These are phyloP conservation scores for Paspalum vaginatum DNA, from an alignment of 176 grass and related monocot species.

Conservation along the genomic window DNA sequence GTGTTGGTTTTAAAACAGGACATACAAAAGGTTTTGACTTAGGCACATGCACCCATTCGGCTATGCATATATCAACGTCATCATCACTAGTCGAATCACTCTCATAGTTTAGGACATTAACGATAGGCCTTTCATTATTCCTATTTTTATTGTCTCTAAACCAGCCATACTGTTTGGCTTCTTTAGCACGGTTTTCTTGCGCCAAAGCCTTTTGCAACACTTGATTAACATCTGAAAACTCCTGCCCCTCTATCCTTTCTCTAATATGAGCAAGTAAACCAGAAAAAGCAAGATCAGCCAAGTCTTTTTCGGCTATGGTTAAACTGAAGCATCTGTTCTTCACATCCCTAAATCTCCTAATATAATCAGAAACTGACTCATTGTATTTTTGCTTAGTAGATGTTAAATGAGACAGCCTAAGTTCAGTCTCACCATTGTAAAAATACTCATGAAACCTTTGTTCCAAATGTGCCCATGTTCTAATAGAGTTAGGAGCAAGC, in stretches of 20 bases:
- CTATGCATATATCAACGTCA: neutral
- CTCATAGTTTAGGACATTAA: neutral
- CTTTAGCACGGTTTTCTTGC: neutral
- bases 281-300: neutral
- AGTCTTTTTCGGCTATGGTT: neutral
- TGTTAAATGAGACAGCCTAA: neutral
- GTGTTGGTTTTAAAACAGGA: neutral
- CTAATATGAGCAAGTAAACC: neutral
- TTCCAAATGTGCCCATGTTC: no score
- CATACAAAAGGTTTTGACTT: neutral
- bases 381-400: neutral
- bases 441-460: constrained; percentile 11
- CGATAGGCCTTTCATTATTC: neutral
- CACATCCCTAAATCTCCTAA: neutral
- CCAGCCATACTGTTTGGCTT: neutral
- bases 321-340: neutral
- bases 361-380: neutral
- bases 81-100: neutral
- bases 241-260: neutral
- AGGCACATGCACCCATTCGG: neutral
- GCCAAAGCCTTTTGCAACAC: constrained; percentile 10
- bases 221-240: constrained; percentile 10
- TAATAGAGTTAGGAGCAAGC: no score
- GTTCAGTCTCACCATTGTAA: neutral
- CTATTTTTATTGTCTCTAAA: neutral